These are phyloP conservation scores for Coniella vitis DNA, from an alignment of 2,329 filamentous ascomycete species.

Conservation along the genomic window DNA sequence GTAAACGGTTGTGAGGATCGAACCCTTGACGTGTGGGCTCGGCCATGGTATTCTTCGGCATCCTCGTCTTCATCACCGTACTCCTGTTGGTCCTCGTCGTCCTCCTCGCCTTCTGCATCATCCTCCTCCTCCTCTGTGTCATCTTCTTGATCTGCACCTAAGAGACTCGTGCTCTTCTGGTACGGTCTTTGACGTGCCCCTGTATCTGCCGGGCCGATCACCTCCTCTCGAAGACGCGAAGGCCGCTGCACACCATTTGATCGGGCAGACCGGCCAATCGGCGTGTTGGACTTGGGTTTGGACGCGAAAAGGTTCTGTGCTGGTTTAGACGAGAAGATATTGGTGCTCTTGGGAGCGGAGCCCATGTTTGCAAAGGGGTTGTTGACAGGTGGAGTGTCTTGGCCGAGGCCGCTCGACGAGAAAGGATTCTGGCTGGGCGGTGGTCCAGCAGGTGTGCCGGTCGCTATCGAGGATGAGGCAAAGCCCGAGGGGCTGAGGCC, in stretches of 20 bases:
- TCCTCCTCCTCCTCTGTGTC: constrained; percentile 35
- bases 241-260: constrained; percentile 35
- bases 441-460: constrained; percentile 50
- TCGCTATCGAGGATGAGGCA: constrained; percentile 44
- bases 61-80: constrained; percentile 32
- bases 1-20: constrained; percentile 25
- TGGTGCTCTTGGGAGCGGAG: constrained; percentile 8
- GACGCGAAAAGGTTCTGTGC: constrained; percentile 33
- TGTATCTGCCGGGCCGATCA: constrained; percentile 30
- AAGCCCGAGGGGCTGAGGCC: constrained; percentile 45
- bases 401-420: constrained; percentile 8
- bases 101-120: constrained; percentile 30
- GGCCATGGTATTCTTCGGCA: constrained; percentile 30
- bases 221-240: constrained; percentile 44
- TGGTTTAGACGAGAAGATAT: constrained; percentile 17
- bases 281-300: constrained; percentile 30
- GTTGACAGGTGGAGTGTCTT: constrained; percentile 12
- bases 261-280: constrained; percentile 43
- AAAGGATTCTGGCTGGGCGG: constrained; percentile 25
- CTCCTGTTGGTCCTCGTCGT: constrained; percentile 30
- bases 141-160: constrained; percentile 27
- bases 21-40: constrained; percentile 13
- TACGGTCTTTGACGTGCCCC: constrained; percentile 30
- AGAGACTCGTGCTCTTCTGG: constrained; percentile 24
- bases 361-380: constrained; percentile 9